Conservation (phyloP, 495 filamentous ascomycete genomes). For the Aspergillus bertholletiae region DNA sequence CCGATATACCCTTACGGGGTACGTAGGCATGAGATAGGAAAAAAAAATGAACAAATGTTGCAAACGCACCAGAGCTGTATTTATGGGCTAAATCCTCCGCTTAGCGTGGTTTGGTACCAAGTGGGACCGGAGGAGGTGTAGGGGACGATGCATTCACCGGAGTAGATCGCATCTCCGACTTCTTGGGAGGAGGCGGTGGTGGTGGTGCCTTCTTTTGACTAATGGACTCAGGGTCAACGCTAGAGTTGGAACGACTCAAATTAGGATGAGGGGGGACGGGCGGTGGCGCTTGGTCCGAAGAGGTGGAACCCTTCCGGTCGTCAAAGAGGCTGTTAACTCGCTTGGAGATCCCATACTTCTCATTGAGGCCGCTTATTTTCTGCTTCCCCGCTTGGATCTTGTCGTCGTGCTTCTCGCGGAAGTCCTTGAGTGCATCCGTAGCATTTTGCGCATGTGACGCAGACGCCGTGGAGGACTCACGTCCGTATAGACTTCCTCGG, state of each 20-base stretch:
- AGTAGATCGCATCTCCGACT: slow-evolving; percentile 37
- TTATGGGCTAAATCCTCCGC: slow-evolving; percentile 4
- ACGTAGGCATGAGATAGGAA: no score
- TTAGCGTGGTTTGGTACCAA: slow-evolving; percentile 44
- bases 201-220: slow-evolving; percentile 65
- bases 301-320: slow-evolving; percentile 30
- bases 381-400: slow-evolving; percentile 65
- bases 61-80: not conserved
- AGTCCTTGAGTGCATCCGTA: slow-evolving; percentile 59
- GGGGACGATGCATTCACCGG: slow-evolving; percentile 23
- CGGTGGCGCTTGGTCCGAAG: slow-evolving; percentile 17
- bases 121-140: slow-evolving; percentile 38
- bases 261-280: slow-evolving; percentile 28
- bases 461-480: slow-evolving; percentile 47
- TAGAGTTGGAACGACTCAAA: slow-evolving; percentile 13
- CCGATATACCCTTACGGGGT: no score
- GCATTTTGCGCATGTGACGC: slow-evolving; percentile 40
- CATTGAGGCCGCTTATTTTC: slow-evolving; percentile 50
- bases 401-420: slow-evolving; percentile 66
- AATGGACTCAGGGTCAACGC: slow-evolving; percentile 9
- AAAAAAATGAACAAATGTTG: not conserved
- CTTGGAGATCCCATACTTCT: slow-evolving; percentile 18
- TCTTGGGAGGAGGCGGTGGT: slow-evolving; percentile 66
- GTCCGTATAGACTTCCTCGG: slow-evolving; percentile 58
- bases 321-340: slow-evolving; percentile 36